Base-by-base conservation (phyloP, 169 alveolate species). In the Plasmodium adleri region DNA sequence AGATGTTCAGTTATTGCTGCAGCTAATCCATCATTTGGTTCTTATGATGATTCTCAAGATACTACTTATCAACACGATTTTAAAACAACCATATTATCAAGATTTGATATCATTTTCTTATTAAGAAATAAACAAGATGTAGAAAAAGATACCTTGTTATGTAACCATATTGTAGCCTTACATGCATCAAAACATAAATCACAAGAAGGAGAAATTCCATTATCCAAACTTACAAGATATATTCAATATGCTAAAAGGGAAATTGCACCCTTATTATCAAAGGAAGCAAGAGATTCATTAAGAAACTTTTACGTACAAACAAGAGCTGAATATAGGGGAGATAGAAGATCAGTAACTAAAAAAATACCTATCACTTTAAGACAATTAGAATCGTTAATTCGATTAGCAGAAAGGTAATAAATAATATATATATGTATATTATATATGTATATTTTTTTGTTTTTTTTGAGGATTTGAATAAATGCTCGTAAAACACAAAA, bases 1-100 rank as follows among this genome's bases (percentile, higher is more conserved):
- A 94, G 99, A 64, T 97, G 99, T 52, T 97, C 99, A 12, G 99
- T 99, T 12, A 94, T 99, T 47, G 99, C 99, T 12, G 99, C 99
- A 1, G 99, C 99, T 9, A 99, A 99, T 72, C 99, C 99, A 15
- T 96, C 99, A 3, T 97, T 98, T 92, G 99, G 99, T 13, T 96
- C 99, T 54, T 98, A 98, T 93, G 98, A 98, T 78, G 99, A 98
- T 88, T 93, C 97, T 10, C 97, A 97, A 92, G 98, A 97, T 24
- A 97, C 99, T 8, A 96, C 99, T 28, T 99, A 99, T 88, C 99
- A 99, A 92, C 99, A 98, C 73, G 99, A 99, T 78, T 98, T 99
- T 94, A 96, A 99, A 86, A 97, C 99, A 3, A 98, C 99, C 3
- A 98, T 99, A 24, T 76, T 93, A 24, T 97, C 98, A 22, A 94